Evolutionary conservation across 331 rosid species (phyloP).

Genomic region (Stylosanthes scabra): DNA sequence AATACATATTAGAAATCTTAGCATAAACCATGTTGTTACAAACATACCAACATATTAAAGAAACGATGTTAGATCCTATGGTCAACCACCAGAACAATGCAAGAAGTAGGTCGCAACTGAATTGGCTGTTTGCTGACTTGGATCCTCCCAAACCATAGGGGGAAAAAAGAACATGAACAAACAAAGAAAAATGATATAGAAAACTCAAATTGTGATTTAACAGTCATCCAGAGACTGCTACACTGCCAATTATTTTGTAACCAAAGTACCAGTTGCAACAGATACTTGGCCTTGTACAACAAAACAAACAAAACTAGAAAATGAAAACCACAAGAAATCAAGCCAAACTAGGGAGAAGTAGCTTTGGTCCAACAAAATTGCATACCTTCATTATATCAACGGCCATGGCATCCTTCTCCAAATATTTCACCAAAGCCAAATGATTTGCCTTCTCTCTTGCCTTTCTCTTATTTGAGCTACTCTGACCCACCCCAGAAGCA

Average conservation of each 20-base stretch:
- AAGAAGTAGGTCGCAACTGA: slow-evolving; percentile 20
- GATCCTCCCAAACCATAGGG: not conserved
- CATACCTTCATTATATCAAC: slow-evolving; percentile 83
- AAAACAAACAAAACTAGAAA: slow-evolving; percentile 19
- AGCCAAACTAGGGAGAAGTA: slow-evolving; percentile 21
- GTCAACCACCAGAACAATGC: slow-evolving; percentile 10
- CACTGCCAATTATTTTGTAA: slow-evolving; percentile 22
- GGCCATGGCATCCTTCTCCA: slow-evolving; percentile 62
- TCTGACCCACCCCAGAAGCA: slow-evolving; percentile 96
- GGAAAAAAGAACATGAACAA: too few relatives aligned
- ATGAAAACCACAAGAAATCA: slow-evolving; percentile 19
- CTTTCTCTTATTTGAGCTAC: slow-evolving; percentile 77
- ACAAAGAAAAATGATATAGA: not conserved
- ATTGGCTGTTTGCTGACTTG: not conserved
- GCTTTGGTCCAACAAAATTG: slow-evolving; percentile 19
- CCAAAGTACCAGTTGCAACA: slow-evolving; percentile 31
- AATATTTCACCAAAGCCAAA: slow-evolving; percentile 76
- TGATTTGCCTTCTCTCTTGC: slow-evolving; percentile 83
- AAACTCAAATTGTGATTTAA: slow-evolving; percentile 7
- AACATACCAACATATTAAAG: slow-evolving; percentile 29
- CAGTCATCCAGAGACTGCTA: slow-evolving; percentile 21
- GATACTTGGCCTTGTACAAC: slow-evolving; percentile 28
- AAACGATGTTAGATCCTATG: not conserved
- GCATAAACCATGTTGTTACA: slow-evolving; percentile 33
- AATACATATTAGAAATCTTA: slow-evolving; percentile 38